Conservation (phyloP, 169 alveolate species). For the Plasmodium falciparum region DNA sequence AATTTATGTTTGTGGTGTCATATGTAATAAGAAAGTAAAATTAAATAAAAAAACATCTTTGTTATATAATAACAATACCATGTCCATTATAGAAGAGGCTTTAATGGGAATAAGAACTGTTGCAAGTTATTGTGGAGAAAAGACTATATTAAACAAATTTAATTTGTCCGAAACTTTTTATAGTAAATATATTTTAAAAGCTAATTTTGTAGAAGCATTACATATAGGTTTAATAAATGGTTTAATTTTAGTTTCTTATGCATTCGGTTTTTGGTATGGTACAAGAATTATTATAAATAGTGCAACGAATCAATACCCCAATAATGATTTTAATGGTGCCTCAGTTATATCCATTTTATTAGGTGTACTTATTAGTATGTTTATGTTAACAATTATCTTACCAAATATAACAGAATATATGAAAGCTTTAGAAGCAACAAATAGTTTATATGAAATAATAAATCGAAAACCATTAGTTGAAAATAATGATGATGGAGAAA, state of each 20-base stretch:
- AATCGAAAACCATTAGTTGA: slow-evolving; percentile 46
- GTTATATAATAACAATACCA: slow-evolving; percentile 69
- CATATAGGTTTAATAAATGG: slow-evolving; percentile 64
- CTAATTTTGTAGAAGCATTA: slow-evolving; percentile 64
- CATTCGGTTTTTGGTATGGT: slow-evolving; percentile 81
- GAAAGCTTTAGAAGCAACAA: slow-evolving; percentile 68
- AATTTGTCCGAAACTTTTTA: slow-evolving; percentile 53
- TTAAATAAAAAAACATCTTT: slow-evolving; percentile 41
- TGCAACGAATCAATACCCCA: neutral
- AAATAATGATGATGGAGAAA: slow-evolving; percentile 34
- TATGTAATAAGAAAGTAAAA: slow-evolving; percentile 58
- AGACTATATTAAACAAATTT: slow-evolving; percentile 49
- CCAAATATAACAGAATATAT: slow-evolving; percentile 69
- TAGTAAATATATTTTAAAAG: slow-evolving; percentile 59
- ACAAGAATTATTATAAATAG: slow-evolving; percentile 60
- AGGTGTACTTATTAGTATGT: slow-evolving; percentile 79
- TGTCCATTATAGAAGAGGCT: slow-evolving; percentile 79
- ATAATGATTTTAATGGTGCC: slow-evolving; percentile 51
- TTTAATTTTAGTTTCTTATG: slow-evolving; percentile 72
- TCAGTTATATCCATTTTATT: slow-evolving; percentile 78
- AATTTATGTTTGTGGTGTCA: slow-evolving; percentile 35
- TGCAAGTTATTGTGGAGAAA: slow-evolving; percentile 78
- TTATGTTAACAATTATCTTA: slow-evolving; percentile 75
- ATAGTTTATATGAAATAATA: slow-evolving; percentile 45
- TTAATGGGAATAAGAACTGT: slow-evolving; percentile 77